Base-by-base conservation (phyloP, 2,329 filamentous ascomycete species). In the Diaporthe sp. region DNA sequence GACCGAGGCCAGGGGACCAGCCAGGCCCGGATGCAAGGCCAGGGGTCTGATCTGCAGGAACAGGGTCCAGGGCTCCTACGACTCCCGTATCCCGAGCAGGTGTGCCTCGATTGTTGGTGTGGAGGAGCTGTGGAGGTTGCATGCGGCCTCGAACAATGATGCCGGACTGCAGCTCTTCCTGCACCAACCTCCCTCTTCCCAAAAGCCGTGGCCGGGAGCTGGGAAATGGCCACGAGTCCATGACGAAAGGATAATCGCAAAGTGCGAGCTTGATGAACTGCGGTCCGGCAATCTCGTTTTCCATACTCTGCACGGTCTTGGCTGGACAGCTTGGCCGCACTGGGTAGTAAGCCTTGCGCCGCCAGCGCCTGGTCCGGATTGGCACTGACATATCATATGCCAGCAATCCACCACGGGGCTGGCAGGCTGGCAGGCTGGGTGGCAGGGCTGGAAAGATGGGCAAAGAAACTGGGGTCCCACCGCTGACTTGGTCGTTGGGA, bases 61-160 rank as follows among this genome's bases (percentile, higher is more conserved):
- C 69, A 64, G 69, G 69, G 55, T 52, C 40, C 64, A 68, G 47
- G 64, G 64, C 64, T 68, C 33, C 64, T 54, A n/a, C 47, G 33
- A 68, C 64, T 54, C 64, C 69, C 69, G 69, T 72, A 72, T 72
- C 58, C 69, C 57, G 69, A 64, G 57, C 69, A 61, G 69, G 69
- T 61, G 57, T 54, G 69, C 47, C 57, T 72, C 69, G 45, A 72
- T 47, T 72, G 60, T 30, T 71, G 45, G 47, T 68, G 64, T 40
- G 64, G 45, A 67, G 64, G 42, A 38, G 61, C n/a, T 66, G 68
- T 47, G 68, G 69, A 71, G 69, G 69, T 52, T 71, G 57, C 69
- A 71, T 71, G 55, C 54, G 13, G 54, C 42, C 55, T 52, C 55
- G 42, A 60, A n/a, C 55, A 67, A 52, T 52, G 45, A 54, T 61